A percentile compares a stretch with the other conserved stretches of the same genome.
Conservation (phyloP, 352 stramenopile species). For the Globisporangium nunn region DNA sequence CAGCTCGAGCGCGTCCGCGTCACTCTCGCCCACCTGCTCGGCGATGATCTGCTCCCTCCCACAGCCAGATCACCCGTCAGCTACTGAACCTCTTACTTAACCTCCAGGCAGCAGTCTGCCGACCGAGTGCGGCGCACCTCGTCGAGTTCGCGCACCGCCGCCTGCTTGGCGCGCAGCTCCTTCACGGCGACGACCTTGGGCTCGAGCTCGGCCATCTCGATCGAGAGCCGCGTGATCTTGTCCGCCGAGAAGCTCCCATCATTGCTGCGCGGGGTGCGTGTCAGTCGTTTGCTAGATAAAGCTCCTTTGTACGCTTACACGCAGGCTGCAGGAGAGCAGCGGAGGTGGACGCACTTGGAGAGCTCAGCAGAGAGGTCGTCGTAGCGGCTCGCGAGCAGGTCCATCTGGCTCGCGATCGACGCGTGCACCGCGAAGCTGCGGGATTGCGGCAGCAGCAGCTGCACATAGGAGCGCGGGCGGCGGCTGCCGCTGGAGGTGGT, state of each 20-base stretch:
- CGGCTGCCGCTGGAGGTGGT: too few species aligned
- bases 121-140: slow-evolving; percentile 27
- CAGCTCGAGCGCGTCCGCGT: slow-evolving; percentile 52
- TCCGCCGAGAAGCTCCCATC: slow-evolving; percentile 66
- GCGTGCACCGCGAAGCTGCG: slow-evolving; percentile 58
- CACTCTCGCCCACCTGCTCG: slow-evolving; percentile 38
- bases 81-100: background rate
- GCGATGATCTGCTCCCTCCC: slow-evolving; percentile 39
- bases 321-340: too few species aligned
- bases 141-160: slow-evolving; percentile 87
- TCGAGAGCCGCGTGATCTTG: slow-evolving; percentile 73
- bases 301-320: too few species aligned
- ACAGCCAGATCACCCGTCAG: too few species aligned
- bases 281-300: too few species aligned
- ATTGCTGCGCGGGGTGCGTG: slow-evolving; percentile 26
- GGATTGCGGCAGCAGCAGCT: slow-evolving; percentile 1
- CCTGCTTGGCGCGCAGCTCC: slow-evolving; percentile 85
- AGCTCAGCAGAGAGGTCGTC: slow-evolving; percentile 58
- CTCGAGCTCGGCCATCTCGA: slow-evolving; percentile 79
- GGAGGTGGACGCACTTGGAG: slow-evolving; percentile 31
- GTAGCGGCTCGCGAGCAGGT: slow-evolving; percentile 51
- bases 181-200: slow-evolving; percentile 59
- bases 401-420: slow-evolving; percentile 69
- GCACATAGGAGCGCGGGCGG: background rate
- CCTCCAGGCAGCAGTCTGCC: background rate